These are phyloP conservation scores for Seiridium unicorne DNA, from an alignment of 2,329 filamentous ascomycete genomes.

Conservation along the genomic window DNA sequence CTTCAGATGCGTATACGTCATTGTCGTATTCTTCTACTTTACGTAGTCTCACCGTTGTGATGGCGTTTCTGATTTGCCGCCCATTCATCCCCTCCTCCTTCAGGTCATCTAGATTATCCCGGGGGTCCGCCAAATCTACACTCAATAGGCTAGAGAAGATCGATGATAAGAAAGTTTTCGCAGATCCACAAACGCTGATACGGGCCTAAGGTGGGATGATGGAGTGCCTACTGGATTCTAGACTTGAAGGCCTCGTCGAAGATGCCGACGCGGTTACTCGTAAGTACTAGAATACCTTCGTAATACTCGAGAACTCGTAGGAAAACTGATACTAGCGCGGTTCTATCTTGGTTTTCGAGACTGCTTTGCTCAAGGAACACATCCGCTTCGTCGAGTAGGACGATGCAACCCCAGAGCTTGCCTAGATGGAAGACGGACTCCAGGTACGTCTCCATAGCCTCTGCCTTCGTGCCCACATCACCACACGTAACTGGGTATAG, in stretches of 20 bases:
- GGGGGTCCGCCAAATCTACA: too few relatives aligned
- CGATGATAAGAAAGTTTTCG: constrained; percentile 13
- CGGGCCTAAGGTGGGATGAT: constrained; percentile 8
- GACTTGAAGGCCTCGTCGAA: constrained; percentile 9
- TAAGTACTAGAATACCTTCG: constrained; percentile 27
- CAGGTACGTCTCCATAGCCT: constrained; percentile 30
- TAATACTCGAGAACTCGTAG: neutral
- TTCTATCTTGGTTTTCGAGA: constrained; percentile 30
- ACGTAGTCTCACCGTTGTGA: constrained; percentile 17
- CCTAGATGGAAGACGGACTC: constrained; percentile 27
- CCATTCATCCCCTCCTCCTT: constrained; percentile 34
- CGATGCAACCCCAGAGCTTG: constrained; percentile 29
- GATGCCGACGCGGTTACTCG: constrained; percentile 28
- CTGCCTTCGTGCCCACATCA: constrained; percentile 28
- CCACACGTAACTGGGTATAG: constrained; percentile 30
- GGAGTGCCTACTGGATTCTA: neutral
- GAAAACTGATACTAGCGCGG: constrained; percentile 29
- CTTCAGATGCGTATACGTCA: too few relatives aligned
- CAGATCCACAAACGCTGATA: constrained; percentile 9
- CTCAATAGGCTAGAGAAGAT: too few relatives aligned
- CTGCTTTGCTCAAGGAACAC: constrained; percentile 34
- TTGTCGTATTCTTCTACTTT: too few relatives aligned
- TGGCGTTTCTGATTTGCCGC: constrained; percentile 36
- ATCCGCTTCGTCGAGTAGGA: constrained; percentile 38
- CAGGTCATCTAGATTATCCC: neutral